A percentile compares a stretch with the other conserved stretches of the same genome.
These are phyloP conservation scores for Plasmodium knowlesi DNA, from an alignment of 169 alveolate species.

Conservation along the genomic window DNA sequence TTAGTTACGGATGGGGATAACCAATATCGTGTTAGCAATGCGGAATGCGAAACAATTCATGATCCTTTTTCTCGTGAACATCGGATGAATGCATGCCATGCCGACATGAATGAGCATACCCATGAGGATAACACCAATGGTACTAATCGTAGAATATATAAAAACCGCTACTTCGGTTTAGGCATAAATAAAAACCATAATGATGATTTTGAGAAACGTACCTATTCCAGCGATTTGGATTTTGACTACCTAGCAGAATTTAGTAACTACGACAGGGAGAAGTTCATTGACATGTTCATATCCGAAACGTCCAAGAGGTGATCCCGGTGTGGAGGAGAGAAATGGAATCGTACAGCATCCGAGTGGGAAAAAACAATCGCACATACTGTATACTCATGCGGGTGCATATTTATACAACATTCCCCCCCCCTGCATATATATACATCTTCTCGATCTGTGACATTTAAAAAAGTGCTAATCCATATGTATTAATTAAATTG, in stretches of 20 bases:
- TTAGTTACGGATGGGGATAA: background rate
- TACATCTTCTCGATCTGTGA: background rate
- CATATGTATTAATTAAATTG: background rate
- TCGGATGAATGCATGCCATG: background rate
- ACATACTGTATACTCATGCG: background rate
- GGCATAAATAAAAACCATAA: constrained; percentile 20
- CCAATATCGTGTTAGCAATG: background rate
- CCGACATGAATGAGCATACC: background rate
- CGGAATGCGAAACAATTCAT: background rate
- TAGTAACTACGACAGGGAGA: constrained; percentile 25
- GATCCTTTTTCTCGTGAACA: constrained; percentile 21
- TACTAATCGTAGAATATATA: background rate
- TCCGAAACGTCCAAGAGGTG: constrained; percentile 19
- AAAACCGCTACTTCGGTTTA: constrained; percentile 24
- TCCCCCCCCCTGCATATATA: background rate
- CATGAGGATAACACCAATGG: background rate
- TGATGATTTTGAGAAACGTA: constrained; percentile 1
- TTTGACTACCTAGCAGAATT: constrained; percentile 8
- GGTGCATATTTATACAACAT: background rate
- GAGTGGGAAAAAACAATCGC: background rate
- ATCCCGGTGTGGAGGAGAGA: background rate
- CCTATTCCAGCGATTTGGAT: constrained; percentile 16
- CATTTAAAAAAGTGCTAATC: no score
- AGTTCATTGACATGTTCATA: constrained; percentile 59
- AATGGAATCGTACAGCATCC: background rate